Evolutionary conservation across 2,329 filamentous ascomycete species (phyloP).

Genomic region (Aureobasidium sp.): DNA sequence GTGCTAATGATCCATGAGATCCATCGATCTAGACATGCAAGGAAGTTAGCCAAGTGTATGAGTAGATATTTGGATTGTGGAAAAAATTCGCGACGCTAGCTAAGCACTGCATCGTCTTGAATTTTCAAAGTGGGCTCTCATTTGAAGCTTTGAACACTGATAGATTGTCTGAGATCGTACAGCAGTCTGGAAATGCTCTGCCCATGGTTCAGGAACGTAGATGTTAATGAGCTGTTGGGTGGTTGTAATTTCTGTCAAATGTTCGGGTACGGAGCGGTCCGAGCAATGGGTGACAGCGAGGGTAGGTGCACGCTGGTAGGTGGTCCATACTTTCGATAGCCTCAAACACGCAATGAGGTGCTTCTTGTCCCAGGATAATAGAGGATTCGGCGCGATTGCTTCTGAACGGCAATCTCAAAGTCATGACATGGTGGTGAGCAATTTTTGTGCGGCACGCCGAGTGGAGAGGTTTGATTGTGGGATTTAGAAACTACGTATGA

Average conservation of each 20-base stretch:
- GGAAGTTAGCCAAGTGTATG: background rate
- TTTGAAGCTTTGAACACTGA: background rate
- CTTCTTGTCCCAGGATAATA: background rate
- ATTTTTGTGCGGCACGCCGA: background rate
- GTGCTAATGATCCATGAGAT: background rate
- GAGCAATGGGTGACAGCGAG: background rate
- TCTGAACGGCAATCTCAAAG: background rate
- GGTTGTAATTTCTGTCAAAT: background rate
- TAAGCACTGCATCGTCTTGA: background rate
- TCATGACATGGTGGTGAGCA: background rate
- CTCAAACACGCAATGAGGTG: background rate
- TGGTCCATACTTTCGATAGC: background rate
- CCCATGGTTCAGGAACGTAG: background rate
- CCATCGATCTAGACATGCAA: background rate
- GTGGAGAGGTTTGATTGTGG: background rate
- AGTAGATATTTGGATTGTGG: background rate
- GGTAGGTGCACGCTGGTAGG: background rate
- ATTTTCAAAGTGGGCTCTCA: background rate
- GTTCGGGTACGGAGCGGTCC: background rate
- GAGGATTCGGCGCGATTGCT: background rate
- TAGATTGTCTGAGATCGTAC: background rate
- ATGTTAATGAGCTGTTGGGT: background rate
- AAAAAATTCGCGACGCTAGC: slow-evolving; percentile 2
- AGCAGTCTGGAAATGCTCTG: background rate
- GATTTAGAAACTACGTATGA: slow-evolving; percentile 6